A percentile compares a stretch with the other conserved stretches of the same genome.
These are phyloP conservation scores for Tulasnella sp. DNA, from an alignment of 768 basidiomycete species.

Conservation along the genomic window DNA sequence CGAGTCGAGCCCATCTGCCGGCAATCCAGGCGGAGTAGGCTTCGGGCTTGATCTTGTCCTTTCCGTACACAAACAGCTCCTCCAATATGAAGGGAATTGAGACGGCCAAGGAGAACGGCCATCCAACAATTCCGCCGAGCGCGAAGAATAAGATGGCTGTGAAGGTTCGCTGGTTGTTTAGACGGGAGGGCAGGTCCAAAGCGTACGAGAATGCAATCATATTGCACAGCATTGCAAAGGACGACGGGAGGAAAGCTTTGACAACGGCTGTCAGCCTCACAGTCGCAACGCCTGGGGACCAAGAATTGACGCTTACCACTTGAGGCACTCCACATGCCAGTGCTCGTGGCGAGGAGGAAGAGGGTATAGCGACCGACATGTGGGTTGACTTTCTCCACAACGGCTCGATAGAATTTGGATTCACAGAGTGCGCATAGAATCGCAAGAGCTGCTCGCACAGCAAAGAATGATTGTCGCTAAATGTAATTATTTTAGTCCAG, in stretches of 20 bases:
- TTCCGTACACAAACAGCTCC: conserved; percentile 75
- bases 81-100: conserved; percentile 87
- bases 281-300: neutral
- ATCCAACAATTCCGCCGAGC: conserved; percentile 82
- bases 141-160: conserved; percentile 69
- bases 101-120: conserved; percentile 92
- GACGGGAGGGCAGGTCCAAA: conserved; percentile 54
- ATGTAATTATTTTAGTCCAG: neutral
- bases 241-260: conserved; percentile 87
- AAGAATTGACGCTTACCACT: conserved; percentile 52
- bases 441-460: conserved; percentile 75
- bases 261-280: neutral
- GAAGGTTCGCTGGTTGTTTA: conserved; percentile 55
- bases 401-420: conserved; percentile 73
- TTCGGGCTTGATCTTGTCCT: conserved; percentile 56
- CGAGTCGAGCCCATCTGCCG: conserved; percentile 57
- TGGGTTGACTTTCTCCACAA: conserved; percentile 79
- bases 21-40: conserved; percentile 52
- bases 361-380: conserved; percentile 91
- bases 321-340: conserved; percentile 94
- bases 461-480: conserved; percentile 86
- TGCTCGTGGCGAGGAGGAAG: conserved; percentile 76
- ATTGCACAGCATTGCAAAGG: conserved; percentile 89
- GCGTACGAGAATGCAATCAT: conserved; percentile 73
- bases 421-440: conserved; percentile 72